These are phyloP conservation scores for Inga laurina DNA, from an alignment of 306 rosid genomes.

Conservation along the genomic window DNA sequence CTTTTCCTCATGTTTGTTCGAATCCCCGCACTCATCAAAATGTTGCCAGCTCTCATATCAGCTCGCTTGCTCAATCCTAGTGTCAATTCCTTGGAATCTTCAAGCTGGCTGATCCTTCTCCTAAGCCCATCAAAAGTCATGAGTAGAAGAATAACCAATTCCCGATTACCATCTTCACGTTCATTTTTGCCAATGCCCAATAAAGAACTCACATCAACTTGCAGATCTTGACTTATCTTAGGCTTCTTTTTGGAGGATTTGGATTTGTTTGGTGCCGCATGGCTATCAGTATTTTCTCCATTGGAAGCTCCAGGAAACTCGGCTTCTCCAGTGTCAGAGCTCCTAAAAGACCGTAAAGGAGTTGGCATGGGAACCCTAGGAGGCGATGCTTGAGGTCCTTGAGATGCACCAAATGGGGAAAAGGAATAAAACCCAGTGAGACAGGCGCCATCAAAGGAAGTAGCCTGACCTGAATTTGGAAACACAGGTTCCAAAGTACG, in stretches of 20 bases:
- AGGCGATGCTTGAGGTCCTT: slow-evolving; percentile 27
- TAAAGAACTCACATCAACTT: slow-evolving; percentile 34
- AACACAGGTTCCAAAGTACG: slow-evolving; percentile 60
- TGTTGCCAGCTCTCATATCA: slow-evolving; percentile 60
- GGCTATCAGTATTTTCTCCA: slow-evolving; percentile 27
- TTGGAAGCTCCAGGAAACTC: neutral
- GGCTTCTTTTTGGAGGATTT: slow-evolving; percentile 37
- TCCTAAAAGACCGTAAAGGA: slow-evolving; percentile 39
- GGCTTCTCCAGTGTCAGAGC: neutral
- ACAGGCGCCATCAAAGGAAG: slow-evolving; percentile 31
- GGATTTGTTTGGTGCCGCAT: slow-evolving; percentile 15
- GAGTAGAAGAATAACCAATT: slow-evolving; percentile 51
- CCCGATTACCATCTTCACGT: slow-evolving; percentile 55
- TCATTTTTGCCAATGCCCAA: slow-evolving; percentile 32
- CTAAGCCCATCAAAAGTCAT: slow-evolving; percentile 54
- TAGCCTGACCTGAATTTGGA: slow-evolving; percentile 38
- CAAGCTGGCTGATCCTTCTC: slow-evolving; percentile 66
- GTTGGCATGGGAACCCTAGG: slow-evolving; percentile 30
- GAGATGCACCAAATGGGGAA: slow-evolving; percentile 59
- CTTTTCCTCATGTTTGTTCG: slow-evolving; percentile 66
- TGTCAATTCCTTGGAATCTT: slow-evolving; percentile 54
- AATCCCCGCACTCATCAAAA: slow-evolving; percentile 56
- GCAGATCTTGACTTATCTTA: slow-evolving; percentile 8
- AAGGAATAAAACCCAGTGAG: slow-evolving; percentile 60
- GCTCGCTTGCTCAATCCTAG: slow-evolving; percentile 49